Conservation (phyloP, 2,329 filamentous ascomycete genomes). For the Colletotrichum sansevieriae region DNA sequence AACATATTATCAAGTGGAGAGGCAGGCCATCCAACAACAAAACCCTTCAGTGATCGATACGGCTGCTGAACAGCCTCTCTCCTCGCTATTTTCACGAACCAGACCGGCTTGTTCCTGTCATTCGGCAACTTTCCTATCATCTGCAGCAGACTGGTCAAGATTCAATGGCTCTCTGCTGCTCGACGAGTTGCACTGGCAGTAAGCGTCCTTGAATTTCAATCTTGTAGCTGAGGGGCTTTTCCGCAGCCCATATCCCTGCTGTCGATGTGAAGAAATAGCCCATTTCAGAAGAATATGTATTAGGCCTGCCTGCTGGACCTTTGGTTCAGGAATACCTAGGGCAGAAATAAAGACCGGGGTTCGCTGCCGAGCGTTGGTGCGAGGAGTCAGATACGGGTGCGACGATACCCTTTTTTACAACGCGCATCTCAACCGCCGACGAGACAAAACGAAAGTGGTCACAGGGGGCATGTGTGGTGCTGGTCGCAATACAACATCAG, state of each 20-base stretch:
- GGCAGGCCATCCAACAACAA: slow-evolving; percentile 11
- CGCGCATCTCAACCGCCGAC: not conserved
- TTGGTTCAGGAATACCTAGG: slow-evolving; percentile 6
- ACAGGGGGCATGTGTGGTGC: not conserved
- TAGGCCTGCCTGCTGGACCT: not conserved
- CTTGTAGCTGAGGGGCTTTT: slow-evolving; percentile 30
- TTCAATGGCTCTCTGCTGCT: not conserved
- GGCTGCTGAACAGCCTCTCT: slow-evolving; percentile 8
- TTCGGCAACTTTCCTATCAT: not conserved
- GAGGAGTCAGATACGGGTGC: not conserved
- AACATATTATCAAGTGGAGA: slow-evolving; percentile 30
- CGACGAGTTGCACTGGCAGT: no score
- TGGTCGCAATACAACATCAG: not conserved
- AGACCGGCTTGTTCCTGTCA: slow-evolving; percentile 6
- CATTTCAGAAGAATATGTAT: no score
- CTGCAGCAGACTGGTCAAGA: not conserved
- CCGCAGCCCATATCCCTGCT: slow-evolving; percentile 20
- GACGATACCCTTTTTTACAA: slow-evolving; percentile 12
- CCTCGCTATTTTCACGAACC: slow-evolving; percentile 16
- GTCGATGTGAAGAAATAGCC: no score
- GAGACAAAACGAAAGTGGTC: not conserved
- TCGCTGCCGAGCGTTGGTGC: slow-evolving; percentile 8
- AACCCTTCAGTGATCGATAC: slow-evolving; percentile 20
- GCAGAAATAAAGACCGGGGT: not conserved
- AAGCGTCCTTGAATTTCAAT: slow-evolving; percentile 21